These are phyloP conservation scores for Myxozyma vanderwaltii DNA, from an alignment of 805 yeast genomes.

Conservation along the genomic window DNA sequence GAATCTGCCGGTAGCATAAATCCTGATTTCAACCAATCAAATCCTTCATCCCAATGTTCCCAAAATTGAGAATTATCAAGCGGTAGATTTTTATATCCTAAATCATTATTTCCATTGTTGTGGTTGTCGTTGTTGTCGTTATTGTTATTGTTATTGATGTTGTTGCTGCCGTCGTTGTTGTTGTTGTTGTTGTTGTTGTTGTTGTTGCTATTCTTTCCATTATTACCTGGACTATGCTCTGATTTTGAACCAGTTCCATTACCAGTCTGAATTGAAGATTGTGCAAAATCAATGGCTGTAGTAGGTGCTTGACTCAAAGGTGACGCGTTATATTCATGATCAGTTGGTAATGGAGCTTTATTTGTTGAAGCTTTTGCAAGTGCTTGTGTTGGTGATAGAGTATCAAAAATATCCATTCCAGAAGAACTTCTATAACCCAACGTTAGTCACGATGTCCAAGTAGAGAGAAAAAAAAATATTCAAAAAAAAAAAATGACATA, in stretches of 20 bases:
- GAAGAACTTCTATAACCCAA: background rate
- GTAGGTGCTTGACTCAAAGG: background rate
- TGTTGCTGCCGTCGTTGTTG: background rate
- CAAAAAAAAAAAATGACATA: background rate
- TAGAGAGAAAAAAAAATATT: background rate
- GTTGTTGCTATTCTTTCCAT: too few relatives aligned
- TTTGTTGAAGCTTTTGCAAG: background rate
- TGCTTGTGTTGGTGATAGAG: background rate
- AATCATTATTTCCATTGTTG: background rate
- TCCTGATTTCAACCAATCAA: slow-evolving; percentile 31
- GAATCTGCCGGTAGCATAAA: slow-evolving; percentile 28
- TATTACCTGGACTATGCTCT: too few relatives aligned
- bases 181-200: too few relatives aligned
- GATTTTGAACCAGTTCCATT: too few relatives aligned
- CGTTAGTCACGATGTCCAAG: too few relatives aligned
- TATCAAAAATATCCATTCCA: background rate
- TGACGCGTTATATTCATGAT: background rate
- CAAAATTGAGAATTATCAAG: slow-evolving; percentile 23
- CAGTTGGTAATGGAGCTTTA: background rate
- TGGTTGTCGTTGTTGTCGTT: background rate
- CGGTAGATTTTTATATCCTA: background rate
- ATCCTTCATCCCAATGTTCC: slow-evolving; percentile 31
- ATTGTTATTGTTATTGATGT: background rate
- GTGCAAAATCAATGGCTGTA: too few relatives aligned
- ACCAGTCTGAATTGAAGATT: too few relatives aligned